Base-by-base conservation (phyloP, 2,329 filamentous ascomycete genomes). In the Fusarium sororula region DNA sequence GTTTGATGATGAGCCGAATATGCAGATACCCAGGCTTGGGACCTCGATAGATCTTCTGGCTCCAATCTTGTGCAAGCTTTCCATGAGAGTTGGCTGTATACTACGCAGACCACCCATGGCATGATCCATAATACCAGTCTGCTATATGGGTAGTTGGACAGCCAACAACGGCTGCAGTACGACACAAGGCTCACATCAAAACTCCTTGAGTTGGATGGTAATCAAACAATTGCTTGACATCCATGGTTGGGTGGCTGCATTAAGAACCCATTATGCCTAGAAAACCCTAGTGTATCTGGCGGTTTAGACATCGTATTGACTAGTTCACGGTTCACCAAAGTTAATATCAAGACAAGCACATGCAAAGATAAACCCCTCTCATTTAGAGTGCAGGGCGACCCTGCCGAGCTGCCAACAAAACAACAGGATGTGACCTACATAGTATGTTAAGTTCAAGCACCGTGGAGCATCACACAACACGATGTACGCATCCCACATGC, bases 391-490 rank as follows among this genome's bases (percentile, higher is more conserved):
- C 61, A 64, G 28, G 51, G 68, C 44, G 63, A 73, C 73, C 74
- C 66, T 75, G 74, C 58, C 17, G 39, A 41, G 47, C 15, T 55
- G 66, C 66, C 59, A 58, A 65, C 65, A 51, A 58, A 66, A 70
- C 48, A 72, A 61, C 57, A 30, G 44, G 57, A 66, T 39, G 51
- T 63, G 55, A 45, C 65, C 67, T 73, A 35, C 14, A 35, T 35
- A 35, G 32, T 15, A 64, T 75, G 70, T 78, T 68, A 70, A 66
- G 66, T 74, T 64, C 37, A 59, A 64, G 61, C 60, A 48, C 30
- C 66, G 66, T 72, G 67, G 65, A 75, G 72, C 72, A 70, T 75
- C 28, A 63, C 45, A 75, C 72, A 70, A 50, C 72, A 68, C 70
- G 53, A 67, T 45, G 61, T 70, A 70, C 51, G 13, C 51, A 50